Base-by-base conservation (phyloP, 2,329 filamentous ascomycete species). In the Venturia carpophila region DNA sequence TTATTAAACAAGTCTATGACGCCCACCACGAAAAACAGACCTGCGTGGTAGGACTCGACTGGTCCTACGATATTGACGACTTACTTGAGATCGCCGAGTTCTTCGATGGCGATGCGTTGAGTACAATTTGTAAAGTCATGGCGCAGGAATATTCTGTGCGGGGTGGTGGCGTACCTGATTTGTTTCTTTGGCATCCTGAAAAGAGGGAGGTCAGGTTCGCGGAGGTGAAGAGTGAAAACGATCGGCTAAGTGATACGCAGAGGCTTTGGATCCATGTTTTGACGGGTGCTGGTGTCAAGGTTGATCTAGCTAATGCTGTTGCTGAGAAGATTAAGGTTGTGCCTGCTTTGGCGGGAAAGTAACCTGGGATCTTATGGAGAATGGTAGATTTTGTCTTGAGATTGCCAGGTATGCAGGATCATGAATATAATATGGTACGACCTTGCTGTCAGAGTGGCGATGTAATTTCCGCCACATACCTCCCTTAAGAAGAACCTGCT, bases 251-350 rank as follows among this genome's bases (percentile, higher is more conserved):
- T 76, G 94, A 99, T 79, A 96, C 92, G 21, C 94, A 99, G 78
- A 81, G 94, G 70, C 82, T 99, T 69, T 99, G 94, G 94, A 96
- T 97, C 71, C 91, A 97, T 79, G 91, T 97, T 9, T 81, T 99
- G 64, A 88, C 87, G 9, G 87, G 88, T 1, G 92, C 92, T 1
- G 93, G 94, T 2, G 83, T 97, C 47, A 84, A 83, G 69, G 93
- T 97, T 37, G 92, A 96, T 70, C 79, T 97, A 68, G 95, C 84
- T 69, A 82, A 85, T 75, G 85, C 84, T 30, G 80, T 86, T 69
- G 84, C 85, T 24, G 43, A 62, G 34, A 47, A 64, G 52, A 49
- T 64, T 13, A 47, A 42, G 34, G 60, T 61, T 45, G 60, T 61
- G 19, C 60, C 60, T 58, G 52, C 30, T 58, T 58, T 27, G 24